Conservation (phyloP, 2,329 filamentous ascomycete genomes). For the Penicillium sp. region DNA sequence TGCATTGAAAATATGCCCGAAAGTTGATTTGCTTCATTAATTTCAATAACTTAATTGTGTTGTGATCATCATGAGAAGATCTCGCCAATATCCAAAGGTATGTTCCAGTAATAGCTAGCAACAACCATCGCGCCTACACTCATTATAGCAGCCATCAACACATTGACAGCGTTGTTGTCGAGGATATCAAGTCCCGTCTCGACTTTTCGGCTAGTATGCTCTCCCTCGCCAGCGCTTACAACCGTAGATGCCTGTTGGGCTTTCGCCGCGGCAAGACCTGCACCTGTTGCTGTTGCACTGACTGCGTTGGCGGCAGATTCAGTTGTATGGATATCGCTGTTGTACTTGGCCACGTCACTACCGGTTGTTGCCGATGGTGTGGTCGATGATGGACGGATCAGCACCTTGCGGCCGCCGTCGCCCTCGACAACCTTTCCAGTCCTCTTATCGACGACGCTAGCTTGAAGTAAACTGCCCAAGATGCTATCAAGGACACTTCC, state of each 20-base stretch:
- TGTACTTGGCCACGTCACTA: slow-evolving; percentile 17
- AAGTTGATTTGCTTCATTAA: background rate
- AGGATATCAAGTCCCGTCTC: slow-evolving; percentile 70
- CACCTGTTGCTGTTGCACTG: slow-evolving; percentile 20
- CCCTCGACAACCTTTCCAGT: slow-evolving; percentile 89
- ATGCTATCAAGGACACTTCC: slow-evolving; percentile 86
- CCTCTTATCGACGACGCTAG: slow-evolving; percentile 77
- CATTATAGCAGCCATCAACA: slow-evolving; percentile 81
- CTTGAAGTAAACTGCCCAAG: slow-evolving; percentile 78
- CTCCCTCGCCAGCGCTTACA: slow-evolving; percentile 34
- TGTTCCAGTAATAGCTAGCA: slow-evolving; percentile 31
- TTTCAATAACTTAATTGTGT: background rate
- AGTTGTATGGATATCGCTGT: slow-evolving; percentile 23
- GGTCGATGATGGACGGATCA: slow-evolving; percentile 33
- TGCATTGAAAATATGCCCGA: no score
- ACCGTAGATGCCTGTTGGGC: slow-evolving; percentile 1
- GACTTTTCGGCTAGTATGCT: slow-evolving; percentile 53
- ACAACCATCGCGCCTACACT: slow-evolving; percentile 71
- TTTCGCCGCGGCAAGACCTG: slow-evolving; percentile 16
- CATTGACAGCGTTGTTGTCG: slow-evolving; percentile 94
- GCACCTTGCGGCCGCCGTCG: slow-evolving; percentile 63
- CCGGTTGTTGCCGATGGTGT: slow-evolving; percentile 18
- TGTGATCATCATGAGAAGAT: slow-evolving; percentile 2
- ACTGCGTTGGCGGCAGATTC: slow-evolving; percentile 29
- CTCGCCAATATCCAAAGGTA: slow-evolving; percentile 15